Percentiles rank a stretch among this genome's conserved stretches.
Evolutionary conservation across 208 protist genomes (phyloP).

Genomic region (Tritrichomonas foetus): DNA sequence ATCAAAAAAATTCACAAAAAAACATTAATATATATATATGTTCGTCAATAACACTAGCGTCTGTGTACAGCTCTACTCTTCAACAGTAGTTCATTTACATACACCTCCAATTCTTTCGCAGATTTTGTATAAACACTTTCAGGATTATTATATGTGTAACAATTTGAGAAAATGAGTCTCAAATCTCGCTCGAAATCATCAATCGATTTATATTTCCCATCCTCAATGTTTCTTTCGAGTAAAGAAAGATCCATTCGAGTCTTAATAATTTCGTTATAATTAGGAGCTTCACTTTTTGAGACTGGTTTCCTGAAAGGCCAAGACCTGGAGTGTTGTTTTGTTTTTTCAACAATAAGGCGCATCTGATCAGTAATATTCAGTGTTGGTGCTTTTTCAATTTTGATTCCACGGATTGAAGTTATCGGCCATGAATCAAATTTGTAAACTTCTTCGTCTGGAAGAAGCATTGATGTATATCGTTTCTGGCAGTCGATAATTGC

Average conservation of each 20-base stretch:
- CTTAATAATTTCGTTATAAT: slow-evolving; percentile 41
- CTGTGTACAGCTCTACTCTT: background rate
- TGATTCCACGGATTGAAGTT: background rate
- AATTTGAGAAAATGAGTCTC: slow-evolving; percentile 44
- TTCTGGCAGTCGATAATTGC: slow-evolving; percentile 58
- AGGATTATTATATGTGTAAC: slow-evolving; percentile 41
- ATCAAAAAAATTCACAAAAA: too few species aligned
- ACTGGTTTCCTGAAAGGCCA: slow-evolving; percentile 27
- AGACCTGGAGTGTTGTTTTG: background rate
- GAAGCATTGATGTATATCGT: background rate
- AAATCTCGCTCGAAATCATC: slow-evolving; percentile 45
- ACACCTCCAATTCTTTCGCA: slow-evolving; percentile 36
- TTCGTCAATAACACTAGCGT: too few species aligned
- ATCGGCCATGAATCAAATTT: background rate
- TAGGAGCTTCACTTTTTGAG: slow-evolving; percentile 7
- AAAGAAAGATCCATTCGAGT: slow-evolving; percentile 46
- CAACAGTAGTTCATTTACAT: background rate
- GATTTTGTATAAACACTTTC: slow-evolving; percentile 43
- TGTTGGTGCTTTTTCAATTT: background rate
- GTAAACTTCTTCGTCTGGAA: background rate
- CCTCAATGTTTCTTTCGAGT: slow-evolving; percentile 39
- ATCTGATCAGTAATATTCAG: slow-evolving; percentile 12
- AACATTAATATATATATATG: too few species aligned
- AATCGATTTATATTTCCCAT: slow-evolving; percentile 35
- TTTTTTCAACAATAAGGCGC: background rate